These are phyloP conservation scores for Dactylellina parvicollis DNA, from an alignment of 2,329 filamentous ascomycete genomes.

Conservation along the genomic window DNA sequence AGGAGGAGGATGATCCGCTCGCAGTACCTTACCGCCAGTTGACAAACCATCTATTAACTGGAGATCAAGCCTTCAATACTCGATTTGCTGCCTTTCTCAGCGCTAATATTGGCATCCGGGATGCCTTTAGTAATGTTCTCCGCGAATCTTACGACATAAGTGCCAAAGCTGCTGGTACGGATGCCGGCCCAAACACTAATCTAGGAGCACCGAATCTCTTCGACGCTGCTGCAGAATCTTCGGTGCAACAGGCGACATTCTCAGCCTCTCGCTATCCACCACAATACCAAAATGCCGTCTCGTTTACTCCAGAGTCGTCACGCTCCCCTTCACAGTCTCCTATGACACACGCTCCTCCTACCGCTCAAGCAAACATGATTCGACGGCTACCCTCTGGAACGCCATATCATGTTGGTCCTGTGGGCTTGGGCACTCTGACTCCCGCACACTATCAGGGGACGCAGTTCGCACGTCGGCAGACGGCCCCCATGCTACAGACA, in stretches of 20 bases:
- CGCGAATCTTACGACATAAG: conserved; percentile 61
- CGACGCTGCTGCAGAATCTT: background rate
- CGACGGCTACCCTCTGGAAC: conserved; percentile 14
- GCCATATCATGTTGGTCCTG: conserved; percentile 19
- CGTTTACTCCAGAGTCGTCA: conserved; percentile 5
- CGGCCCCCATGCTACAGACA: background rate
- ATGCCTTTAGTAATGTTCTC: conserved; percentile 63
- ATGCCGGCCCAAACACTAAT: conserved; percentile 59
- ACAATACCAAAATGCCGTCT: conserved; percentile 1
- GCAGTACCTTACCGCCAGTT: conserved; percentile 73
- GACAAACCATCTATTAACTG: conserved; percentile 71
- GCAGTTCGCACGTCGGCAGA: conserved; percentile 19
- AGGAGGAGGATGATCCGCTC: conserved; percentile 87
- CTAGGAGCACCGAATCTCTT: conserved; percentile 54
- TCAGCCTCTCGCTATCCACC: background rate
- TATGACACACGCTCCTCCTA: background rate
- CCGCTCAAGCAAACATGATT: background rate
- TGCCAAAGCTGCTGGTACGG: conserved; percentile 61
- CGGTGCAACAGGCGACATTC: background rate
- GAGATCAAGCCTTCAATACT: conserved; percentile 70
- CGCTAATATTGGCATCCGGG: conserved; percentile 69
- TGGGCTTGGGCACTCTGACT: conserved; percentile 23
- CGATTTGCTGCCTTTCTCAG: conserved; percentile 70
- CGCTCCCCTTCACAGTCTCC: background rate
- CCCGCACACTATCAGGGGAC: conserved; percentile 12